A percentile compares a stretch with the other conserved stretches of the same genome.
Evolutionary conservation across 805 yeast genomes (phyloP).

Genomic region (Lipomyces orientalis): DNA sequence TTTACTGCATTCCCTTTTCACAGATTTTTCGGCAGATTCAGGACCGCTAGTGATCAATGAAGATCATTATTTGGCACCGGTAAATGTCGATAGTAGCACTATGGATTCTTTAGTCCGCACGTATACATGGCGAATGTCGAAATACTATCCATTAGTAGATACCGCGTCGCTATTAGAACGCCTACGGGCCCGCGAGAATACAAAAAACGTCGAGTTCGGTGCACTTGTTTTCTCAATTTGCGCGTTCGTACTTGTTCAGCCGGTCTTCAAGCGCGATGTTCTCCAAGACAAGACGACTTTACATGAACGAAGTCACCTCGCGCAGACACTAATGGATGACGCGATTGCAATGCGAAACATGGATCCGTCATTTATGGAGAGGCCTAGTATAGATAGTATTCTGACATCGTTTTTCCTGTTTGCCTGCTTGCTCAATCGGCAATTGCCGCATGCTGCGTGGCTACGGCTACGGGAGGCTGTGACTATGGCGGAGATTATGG

Average conservation of each 20-base stretch:
- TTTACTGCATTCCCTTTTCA: neutral
- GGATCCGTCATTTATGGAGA: neutral
- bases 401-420: constrained; percentile 17
- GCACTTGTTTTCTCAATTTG: constrained; percentile 18
- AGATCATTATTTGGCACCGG: neutral
- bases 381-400: constrained; percentile 12
- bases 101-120: neutral
- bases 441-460: constrained; percentile 22
- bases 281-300: neutral
- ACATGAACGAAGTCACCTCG: constrained; percentile 5
- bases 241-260: constrained; percentile 16
- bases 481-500: constrained; percentile 18
- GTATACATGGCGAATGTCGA: constrained; percentile 2
- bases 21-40: constrained; percentile 2
- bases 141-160: constrained; percentile 3
- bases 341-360: constrained; percentile 13
- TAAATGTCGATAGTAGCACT: neutral
- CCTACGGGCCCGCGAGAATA: constrained; percentile 4
- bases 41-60: neutral
- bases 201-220: constrained; percentile 5
- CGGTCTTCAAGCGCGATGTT: constrained; percentile 2
- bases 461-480: constrained; percentile 24
- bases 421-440: constrained; percentile 7
- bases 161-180: constrained; percentile 5
- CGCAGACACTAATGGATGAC: constrained; percentile 7